These are phyloP conservation scores for Tolypocladium amazonense DNA, from an alignment of 2,329 filamentous ascomycete species.

Conservation along the genomic window DNA sequence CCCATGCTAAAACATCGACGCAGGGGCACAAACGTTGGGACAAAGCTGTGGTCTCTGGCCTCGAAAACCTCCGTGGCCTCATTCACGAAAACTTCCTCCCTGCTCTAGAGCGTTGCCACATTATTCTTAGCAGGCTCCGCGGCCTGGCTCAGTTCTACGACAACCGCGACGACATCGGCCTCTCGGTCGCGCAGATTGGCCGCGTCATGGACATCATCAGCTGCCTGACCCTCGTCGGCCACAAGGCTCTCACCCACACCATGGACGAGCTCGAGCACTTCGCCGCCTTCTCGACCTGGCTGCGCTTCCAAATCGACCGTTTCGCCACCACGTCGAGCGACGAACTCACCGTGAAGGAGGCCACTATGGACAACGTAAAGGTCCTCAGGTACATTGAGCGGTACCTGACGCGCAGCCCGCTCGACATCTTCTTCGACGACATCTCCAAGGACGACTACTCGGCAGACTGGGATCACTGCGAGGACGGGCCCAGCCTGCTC, in stretches of 20 bases:
- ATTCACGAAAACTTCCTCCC: slow-evolving; percentile 84
- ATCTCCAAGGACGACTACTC: slow-evolving; percentile 40
- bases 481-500: slow-evolving; percentile 33
- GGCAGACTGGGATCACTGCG: slow-evolving; percentile 30
- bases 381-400: slow-evolving; percentile 70
- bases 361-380: slow-evolving; percentile 60
- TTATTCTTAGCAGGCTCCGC: slow-evolving; percentile 72
- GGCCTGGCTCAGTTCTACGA: slow-evolving; percentile 77
- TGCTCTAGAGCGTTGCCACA: slow-evolving; percentile 69
- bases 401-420: slow-evolving; percentile 54
- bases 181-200: slow-evolving; percentile 52
- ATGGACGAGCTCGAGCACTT: slow-evolving; percentile 75
- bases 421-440: slow-evolving; percentile 49
- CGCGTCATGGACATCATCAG: slow-evolving; percentile 60
- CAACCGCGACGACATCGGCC: slow-evolving; percentile 52
- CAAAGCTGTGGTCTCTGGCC: slow-evolving; percentile 67
- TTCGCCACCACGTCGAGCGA: slow-evolving; percentile 54
- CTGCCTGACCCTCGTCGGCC: slow-evolving; percentile 63
- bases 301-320: slow-evolving; percentile 72
- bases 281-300: slow-evolving; percentile 68
- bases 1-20: not conserved
- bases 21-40: slow-evolving; percentile 94
- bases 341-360: slow-evolving; percentile 69
- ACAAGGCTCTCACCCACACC: slow-evolving; percentile 60
- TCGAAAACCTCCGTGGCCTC: slow-evolving; percentile 66